Conservation (phyloP, 2,329 filamentous ascomycete genomes). For the Penicillium sp. region DNA sequence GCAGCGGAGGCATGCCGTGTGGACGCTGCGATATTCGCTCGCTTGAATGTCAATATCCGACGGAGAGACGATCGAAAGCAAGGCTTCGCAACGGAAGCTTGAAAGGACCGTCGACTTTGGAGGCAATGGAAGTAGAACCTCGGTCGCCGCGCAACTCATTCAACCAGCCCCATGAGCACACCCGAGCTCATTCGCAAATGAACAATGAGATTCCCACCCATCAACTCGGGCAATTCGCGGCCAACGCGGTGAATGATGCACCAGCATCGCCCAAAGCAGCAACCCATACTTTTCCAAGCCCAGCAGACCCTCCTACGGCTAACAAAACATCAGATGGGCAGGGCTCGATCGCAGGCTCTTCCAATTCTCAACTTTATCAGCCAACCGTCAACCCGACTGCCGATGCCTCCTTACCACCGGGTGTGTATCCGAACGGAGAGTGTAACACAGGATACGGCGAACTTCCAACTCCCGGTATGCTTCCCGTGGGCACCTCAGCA, state of each 20-base stretch:
- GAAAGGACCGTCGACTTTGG: slow-evolving; percentile 9
- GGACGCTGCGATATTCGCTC: slow-evolving; percentile 39
- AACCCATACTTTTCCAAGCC: background rate
- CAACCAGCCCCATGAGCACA: background rate
- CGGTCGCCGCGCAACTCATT: slow-evolving; percentile 7
- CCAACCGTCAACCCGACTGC: slow-evolving; percentile 5
- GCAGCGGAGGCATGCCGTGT: slow-evolving; percentile 41
- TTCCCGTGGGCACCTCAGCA: slow-evolving; percentile 8
- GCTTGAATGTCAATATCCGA: slow-evolving; percentile 43
- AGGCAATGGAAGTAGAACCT: slow-evolving; percentile 9
- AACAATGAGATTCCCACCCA: slow-evolving; percentile 5
- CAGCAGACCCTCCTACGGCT: background rate
- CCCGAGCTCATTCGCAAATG: background rate
- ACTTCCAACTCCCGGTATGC: slow-evolving; percentile 11
- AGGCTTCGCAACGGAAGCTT: slow-evolving; percentile 23
- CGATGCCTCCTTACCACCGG: slow-evolving; percentile 12
- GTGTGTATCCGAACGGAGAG: slow-evolving; percentile 1
- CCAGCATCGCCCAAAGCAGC: slow-evolving; percentile 1
- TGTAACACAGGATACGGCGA: slow-evolving; percentile 11
- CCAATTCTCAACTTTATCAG: slow-evolving; percentile 9
- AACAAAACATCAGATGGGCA: slow-evolving; percentile 3
- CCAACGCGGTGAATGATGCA: background rate
- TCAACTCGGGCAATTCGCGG: slow-evolving; percentile 11
- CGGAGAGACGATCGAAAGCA: slow-evolving; percentile 39
- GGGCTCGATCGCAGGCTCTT: background rate